Evolutionary conservation across 805 yeast species (phyloP).

Genomic region (Ogataea populi-albae): DNA sequence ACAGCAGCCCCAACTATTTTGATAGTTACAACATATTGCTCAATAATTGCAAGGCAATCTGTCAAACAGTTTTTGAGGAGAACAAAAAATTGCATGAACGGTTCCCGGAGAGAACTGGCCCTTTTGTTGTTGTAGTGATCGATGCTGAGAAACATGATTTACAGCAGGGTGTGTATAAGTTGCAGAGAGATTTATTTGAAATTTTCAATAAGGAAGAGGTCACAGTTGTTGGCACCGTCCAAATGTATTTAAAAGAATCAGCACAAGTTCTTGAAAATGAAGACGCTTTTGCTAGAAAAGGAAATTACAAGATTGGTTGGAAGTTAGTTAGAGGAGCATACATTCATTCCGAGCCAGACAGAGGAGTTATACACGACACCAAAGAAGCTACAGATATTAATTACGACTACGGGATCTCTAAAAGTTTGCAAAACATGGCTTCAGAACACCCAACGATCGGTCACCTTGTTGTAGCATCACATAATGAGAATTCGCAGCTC

Average conservation of each 20-base stretch:
- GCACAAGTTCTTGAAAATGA: slow-evolving; percentile 59
- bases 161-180: slow-evolving; percentile 87
- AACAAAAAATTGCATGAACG: slow-evolving; percentile 46
- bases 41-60: slow-evolving; percentile 60
- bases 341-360: slow-evolving; percentile 79
- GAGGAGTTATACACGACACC: slow-evolving; percentile 69
- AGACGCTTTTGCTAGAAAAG: slow-evolving; percentile 56
- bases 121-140: slow-evolving; percentile 72
- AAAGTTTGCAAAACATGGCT: slow-evolving; percentile 57
- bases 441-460: slow-evolving; percentile 48
- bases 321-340: slow-evolving; percentile 96
- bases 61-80: slow-evolving; percentile 52
- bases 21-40: slow-evolving; percentile 57
- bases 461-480: slow-evolving; percentile 88
- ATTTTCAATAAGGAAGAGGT: slow-evolving; percentile 66
- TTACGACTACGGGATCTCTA: slow-evolving; percentile 67
- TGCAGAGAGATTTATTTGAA: slow-evolving; percentile 77
- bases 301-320: slow-evolving; percentile 72
- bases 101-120: slow-evolving; percentile 65
- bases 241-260: slow-evolving; percentile 82
- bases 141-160: slow-evolving; percentile 91
- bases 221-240: slow-evolving; percentile 86
- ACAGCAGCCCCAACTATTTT: slow-evolving; percentile 47
- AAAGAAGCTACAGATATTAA: slow-evolving; percentile 78
- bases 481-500: slow-evolving; percentile 75